Evolutionary conservation across 306 rosid species (phyloP), one percentile per base, ranked within the genome.

Genomic region (Trichosanthes truncata): DNA sequence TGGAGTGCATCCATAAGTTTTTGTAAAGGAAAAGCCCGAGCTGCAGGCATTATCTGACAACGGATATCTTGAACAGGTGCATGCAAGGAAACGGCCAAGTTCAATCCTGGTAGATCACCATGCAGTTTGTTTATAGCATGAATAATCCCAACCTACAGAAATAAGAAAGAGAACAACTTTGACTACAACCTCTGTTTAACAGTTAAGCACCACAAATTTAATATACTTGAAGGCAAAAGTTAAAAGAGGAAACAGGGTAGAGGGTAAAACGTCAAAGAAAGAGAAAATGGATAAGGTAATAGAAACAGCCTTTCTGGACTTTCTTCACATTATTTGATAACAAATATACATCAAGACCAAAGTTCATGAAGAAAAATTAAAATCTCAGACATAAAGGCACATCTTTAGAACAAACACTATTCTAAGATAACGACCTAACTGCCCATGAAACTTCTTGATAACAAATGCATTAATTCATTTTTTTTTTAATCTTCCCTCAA

Each of bases 11-110:
- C 83, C 98, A 95, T 93, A 62, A 95, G 97, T 75, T 95, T 95
- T 79, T 83, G 88, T 84, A 95, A 80, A 79, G 98, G 97, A 86
- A 92, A 95, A 62, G 97, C 98, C 75, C 98, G 91, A 77, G 98
- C 97, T 52, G 98, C 97, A 71, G 98, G 98, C 98, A 95, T 95
- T 89, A 95, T 95, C 85, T 91, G 96, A 85, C 97, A 95, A 62
- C 97, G 97, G 48, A 95, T 90, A 46, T 92, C 97, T 82, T 95
- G 98, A 77, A 84, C 89, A 3, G 98, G 97, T 36, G 98, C 98
- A 71, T 95, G 98, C 79, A 92, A 88, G 61, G 98, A 92, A 89
- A 95, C 95, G 53, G 98, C 98, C 80, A 95, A 89, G 84, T 95
- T 95, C 87, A 95, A 83, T 61, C 98, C 98, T 9, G 97, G 97